A percentile compares a stretch with the other conserved stretches of the same genome.
phyloP scores from a whole-genome alignment of 2,329 filamentous ascomycete genomes.

The Aspergillus intermedius region DNA sequence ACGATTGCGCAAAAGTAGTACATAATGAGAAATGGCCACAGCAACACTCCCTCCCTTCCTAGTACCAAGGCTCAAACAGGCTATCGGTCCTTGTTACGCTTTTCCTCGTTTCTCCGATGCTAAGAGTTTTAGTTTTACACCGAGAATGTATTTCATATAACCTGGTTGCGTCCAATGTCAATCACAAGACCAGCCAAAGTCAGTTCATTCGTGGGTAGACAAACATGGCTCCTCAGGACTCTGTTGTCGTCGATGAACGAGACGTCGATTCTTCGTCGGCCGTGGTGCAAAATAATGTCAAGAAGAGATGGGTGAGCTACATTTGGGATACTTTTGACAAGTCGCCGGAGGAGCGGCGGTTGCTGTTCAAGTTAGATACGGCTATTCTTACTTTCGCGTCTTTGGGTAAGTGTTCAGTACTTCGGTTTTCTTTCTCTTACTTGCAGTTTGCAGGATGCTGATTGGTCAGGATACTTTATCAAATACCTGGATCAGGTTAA shows the following conservation, averaged over 20 bases:
- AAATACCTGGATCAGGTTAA: conserved; percentile 45
- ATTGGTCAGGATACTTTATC: conserved; percentile 42
- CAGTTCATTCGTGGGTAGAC: too few relatives aligned
- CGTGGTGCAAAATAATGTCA: conserved; percentile 19
- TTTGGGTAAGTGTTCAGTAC: conserved; percentile 23
- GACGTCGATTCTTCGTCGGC: conserved; percentile 5
- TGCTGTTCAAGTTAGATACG: conserved; percentile 46
- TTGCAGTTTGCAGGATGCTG: not conserved
- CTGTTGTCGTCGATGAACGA: conserved; percentile 8
- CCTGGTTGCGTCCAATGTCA: too few relatives aligned
- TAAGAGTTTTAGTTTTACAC: too few relatives aligned
- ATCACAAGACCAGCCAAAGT: too few relatives aligned
- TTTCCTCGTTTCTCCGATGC: too few relatives aligned
- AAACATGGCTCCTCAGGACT: conserved; percentile 13
- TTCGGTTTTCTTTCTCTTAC: not conserved
- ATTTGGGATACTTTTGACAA: conserved; percentile 51
- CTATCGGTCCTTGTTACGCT: not conserved
- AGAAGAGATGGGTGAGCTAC: conserved; percentile 44
- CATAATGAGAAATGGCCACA: not conserved
- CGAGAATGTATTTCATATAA: too few relatives aligned
- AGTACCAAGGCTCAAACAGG: not conserved
- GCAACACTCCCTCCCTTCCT: too few relatives aligned
- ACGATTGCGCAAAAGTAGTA: not conserved
- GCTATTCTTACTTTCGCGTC: conserved; percentile 45
- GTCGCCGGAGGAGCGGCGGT: conserved; percentile 42